Evolutionary conservation across 257 asterid species (phyloP).

Genomic region (Jacaranda copaia): DNA sequence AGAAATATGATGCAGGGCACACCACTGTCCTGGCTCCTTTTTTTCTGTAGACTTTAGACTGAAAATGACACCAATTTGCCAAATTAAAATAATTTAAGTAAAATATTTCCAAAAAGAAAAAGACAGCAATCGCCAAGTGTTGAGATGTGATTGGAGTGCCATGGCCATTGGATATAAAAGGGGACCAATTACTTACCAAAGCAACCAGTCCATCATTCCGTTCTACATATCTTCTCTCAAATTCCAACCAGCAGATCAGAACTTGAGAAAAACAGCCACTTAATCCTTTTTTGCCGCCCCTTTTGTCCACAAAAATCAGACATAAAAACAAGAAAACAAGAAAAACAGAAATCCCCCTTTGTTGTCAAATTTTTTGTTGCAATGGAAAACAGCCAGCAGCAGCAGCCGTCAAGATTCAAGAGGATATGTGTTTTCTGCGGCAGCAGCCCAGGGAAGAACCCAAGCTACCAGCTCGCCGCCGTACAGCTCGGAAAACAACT

Average conservation of each 20-base stretch:
- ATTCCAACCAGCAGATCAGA: constrained; percentile 25
- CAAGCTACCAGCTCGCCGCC: constrained; percentile 79
- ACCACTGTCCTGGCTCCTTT: constrained; percentile 10
- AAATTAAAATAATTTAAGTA: neutral
- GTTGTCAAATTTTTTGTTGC: neutral
- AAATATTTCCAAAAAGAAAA: neutral
- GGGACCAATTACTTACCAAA: constrained; percentile 44
- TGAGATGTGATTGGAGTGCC: constrained; percentile 33
- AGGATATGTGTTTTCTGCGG: constrained; percentile 84
- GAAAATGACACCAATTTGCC: constrained; percentile 59
- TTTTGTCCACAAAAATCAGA: neutral
- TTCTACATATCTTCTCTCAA: constrained; percentile 36
- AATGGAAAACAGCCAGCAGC: constrained; percentile 61
- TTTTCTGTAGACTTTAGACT: constrained; percentile 54
- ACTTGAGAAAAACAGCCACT: neutral
- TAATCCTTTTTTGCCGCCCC: neutral
- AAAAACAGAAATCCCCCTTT: neutral
- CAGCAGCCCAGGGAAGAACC: constrained; percentile 85
- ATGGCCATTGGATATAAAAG: constrained; percentile 54
- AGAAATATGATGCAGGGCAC: constrained; percentile 24
- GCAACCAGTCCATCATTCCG: constrained; percentile 43
- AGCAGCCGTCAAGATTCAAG: constrained; percentile 71
- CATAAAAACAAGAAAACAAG: neutral
- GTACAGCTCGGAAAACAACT: constrained; percentile 74
- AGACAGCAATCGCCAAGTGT: constrained; percentile 44